A percentile compares a stretch with the other conserved stretches of the same genome.
These are phyloP conservation scores for Actinomortierella ambigua DNA, from an alignment of 371 early-diverging fungal species.

Conservation along the genomic window DNA sequence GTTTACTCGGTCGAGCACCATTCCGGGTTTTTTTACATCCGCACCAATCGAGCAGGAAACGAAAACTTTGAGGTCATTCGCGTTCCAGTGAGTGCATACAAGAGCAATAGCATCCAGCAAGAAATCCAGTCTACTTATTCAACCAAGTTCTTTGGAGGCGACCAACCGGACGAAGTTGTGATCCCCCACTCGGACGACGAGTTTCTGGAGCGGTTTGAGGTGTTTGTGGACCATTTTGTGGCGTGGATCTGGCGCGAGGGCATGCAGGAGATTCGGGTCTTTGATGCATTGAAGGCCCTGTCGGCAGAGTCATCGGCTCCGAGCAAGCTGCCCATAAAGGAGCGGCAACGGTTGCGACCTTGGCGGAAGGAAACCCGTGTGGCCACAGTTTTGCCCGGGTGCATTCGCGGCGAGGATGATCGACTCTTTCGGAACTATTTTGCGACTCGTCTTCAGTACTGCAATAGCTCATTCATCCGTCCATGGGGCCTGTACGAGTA, in stretches of 20 bases:
- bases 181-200: conserved; percentile 18
- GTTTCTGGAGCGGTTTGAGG: conserved; percentile 51
- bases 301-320: neutral
- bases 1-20: conserved; percentile 52
- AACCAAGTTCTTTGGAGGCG: neutral
- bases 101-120: neutral
- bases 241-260: conserved; percentile 52
- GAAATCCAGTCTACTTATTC: too few species aligned
- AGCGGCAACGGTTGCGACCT: conserved; percentile 23
- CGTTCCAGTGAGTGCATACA: conserved; percentile 7
- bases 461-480: conserved; percentile 32
- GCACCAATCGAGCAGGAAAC: conserved; percentile 45
- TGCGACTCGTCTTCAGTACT: conserved; percentile 21
- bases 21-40: conserved; percentile 48
- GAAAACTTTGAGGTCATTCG: conserved; percentile 49
- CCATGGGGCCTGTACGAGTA: conserved; percentile 38
- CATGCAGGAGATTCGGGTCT: conserved; percentile 34
- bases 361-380: conserved; percentile 12
- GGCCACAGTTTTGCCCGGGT: conserved; percentile 22
- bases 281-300: conserved; percentile 15
- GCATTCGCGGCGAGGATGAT: conserved; percentile 9
- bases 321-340: conserved; percentile 13
- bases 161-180: conserved; percentile 13
- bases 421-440: conserved; percentile 21
- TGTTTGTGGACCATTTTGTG: conserved; percentile 48